These are phyloP conservation scores for Penicillium paxilli DNA, from an alignment of 495 filamentous ascomycete species.

Conservation along the genomic window DNA sequence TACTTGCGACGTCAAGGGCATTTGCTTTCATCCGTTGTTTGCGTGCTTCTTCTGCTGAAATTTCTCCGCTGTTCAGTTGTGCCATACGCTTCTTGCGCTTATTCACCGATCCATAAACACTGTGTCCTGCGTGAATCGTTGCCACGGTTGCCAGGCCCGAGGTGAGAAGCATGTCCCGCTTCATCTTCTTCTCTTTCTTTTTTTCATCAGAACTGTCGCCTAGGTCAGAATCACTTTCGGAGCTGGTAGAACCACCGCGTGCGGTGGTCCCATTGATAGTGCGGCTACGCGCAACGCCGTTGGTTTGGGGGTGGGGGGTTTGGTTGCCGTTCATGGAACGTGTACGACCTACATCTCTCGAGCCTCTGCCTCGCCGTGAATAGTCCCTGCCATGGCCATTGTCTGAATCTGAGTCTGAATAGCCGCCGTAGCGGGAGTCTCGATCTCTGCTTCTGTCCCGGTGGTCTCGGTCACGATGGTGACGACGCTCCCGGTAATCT, in stretches of 20 bases:
- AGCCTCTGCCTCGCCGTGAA: conserved; percentile 44
- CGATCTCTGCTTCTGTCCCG: conserved; percentile 11
- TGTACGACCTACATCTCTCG: conserved; percentile 53
- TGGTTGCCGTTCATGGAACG: conserved; percentile 21
- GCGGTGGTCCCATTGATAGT: not conserved
- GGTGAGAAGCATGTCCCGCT: conserved; percentile 80
- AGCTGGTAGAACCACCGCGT: conserved; percentile 4
- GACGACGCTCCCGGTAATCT: conserved; percentile 6
- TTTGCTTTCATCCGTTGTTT: conserved; percentile 76
- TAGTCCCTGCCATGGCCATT: conserved; percentile 52
- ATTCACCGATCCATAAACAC: conserved; percentile 74
- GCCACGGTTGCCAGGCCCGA: conserved; percentile 83
- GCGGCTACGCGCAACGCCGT: conserved; percentile 8
- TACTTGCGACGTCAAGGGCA: conserved; percentile 70
- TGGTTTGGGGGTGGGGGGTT: conserved; percentile 15
- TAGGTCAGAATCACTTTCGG: conserved; percentile 59
- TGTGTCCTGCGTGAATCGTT: conserved; percentile 85
- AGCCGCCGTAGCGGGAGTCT: conserved; percentile 20
- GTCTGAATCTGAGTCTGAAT: conserved; percentile 52
- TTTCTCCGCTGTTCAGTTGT: conserved; percentile 69
- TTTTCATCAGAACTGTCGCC: conserved; percentile 79
- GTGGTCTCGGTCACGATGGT: conserved; percentile 22
- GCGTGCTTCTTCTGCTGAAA: conserved; percentile 71
- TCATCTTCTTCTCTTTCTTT: conserved; percentile 71
- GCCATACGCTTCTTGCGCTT: conserved; percentile 69